Evolutionary conservation across 2,329 filamentous ascomycete species (phyloP), one percentile per base, ranked within the genome.

Genomic region (Chalaropsis thielavioides): DNA sequence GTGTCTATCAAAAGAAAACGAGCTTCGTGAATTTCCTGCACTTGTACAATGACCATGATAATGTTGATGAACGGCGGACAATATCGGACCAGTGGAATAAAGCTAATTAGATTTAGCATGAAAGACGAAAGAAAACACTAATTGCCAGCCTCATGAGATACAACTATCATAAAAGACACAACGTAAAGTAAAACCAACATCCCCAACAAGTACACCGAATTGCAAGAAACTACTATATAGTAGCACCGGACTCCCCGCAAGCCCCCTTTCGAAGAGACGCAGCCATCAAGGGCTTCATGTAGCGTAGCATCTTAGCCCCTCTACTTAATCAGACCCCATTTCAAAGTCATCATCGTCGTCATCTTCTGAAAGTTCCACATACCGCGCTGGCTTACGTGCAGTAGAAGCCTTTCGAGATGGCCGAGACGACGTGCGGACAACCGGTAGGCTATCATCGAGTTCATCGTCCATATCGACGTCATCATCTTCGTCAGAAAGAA

Each of bases 391-490:
- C 66, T 71, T 71, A 63, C 69, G 68, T 11, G 61, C 68, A 56
- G 66, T 68, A 19, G 69, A 68, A 27, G 68, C 64, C 51, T 64
- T 40, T 10, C 58, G 49, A 35, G 62, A 60, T 11, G 62, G 65
- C 54, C 61, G 44, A 15, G 38, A 19, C 19, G 62, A 44, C 6
- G 40, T 43, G 15, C 60, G 60, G 11, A 17, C 40, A 19, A n/a
- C 40, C 22, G 27, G 31, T 13, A 64, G 56, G 10, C 54, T 62
- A 22, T 75, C 76, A 67, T 80, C 80, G 19, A 74, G 73, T 66
- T 79, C 78, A 54, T 80, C 78, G 62, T 75, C 77, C 67, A 75
- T 74, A 1, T 75, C 74, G 24, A 74, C 71, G 41, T 4, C 75
- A 73, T 35, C 78, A 72, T 44, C 76, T 68, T 46, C 76, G 67